Conservation (phyloP, 768 basidiomycete species). For the Omphalotus guepiniiformis region DNA sequence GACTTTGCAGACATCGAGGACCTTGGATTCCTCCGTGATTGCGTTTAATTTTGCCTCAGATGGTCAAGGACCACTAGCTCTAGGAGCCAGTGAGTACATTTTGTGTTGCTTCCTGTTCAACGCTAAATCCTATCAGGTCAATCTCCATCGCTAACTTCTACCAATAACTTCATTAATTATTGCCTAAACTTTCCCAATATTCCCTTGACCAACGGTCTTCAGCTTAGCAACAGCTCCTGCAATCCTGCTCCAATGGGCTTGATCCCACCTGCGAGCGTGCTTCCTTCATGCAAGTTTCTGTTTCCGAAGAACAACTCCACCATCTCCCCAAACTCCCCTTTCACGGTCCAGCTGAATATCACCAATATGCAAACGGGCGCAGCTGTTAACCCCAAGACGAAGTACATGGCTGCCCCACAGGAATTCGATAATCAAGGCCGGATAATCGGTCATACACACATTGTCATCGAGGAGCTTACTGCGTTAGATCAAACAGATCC, state of each 20-base stretch:
- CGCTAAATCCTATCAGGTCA: too few species aligned
- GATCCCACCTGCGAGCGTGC: slow-evolving; percentile 44
- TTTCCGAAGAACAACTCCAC: slow-evolving; percentile 40
- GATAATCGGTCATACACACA: slow-evolving; percentile 40
- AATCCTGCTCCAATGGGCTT: slow-evolving; percentile 58
- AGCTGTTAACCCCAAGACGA: slow-evolving; percentile 33
- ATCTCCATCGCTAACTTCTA: slow-evolving; percentile 52
- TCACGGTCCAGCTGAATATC: slow-evolving; percentile 38
- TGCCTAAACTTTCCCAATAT: slow-evolving; percentile 42
- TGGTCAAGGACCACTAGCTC: too few species aligned
- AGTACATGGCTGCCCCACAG: slow-evolving; percentile 36
- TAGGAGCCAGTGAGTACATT: too few species aligned
- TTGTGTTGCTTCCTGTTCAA: too few species aligned
- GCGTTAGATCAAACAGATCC: slow-evolving; percentile 18
- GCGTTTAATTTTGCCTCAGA: too few species aligned
- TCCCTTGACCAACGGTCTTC: slow-evolving; percentile 51
- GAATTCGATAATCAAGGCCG: slow-evolving; percentile 24
- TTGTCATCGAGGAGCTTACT: slow-evolving; percentile 32
- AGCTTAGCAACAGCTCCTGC: slow-evolving; percentile 39
- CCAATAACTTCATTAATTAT: slow-evolving; percentile 73
- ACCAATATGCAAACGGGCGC: slow-evolving; percentile 26
- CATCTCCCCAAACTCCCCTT: slow-evolving; percentile 41
- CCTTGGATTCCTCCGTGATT: too few species aligned
- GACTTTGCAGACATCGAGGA: too few species aligned
- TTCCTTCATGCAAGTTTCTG: slow-evolving; percentile 52